Evolutionary conservation across 768 basidiomycete genomes (phyloP), one percentile per base, ranked within the genome.

Genomic region (Amanita phalloides): DNA sequence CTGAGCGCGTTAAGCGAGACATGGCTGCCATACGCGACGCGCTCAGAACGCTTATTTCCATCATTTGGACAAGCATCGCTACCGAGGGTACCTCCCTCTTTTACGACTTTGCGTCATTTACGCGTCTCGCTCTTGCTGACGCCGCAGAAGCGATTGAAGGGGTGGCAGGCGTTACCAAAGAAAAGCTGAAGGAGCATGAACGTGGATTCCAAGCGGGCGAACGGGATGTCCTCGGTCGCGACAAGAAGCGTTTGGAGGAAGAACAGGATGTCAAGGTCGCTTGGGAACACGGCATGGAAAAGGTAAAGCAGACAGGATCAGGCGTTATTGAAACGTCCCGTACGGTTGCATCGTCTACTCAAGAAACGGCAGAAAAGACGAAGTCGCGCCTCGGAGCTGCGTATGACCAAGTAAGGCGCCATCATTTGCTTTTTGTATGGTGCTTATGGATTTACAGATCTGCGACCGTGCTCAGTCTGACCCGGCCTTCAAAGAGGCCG

Each of bases 251-350:
- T 0, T 59, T 75, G 0, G 72, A 82, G 54, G 69, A 75, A 49
- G 61, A 62, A 45, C 55, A 68, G 5, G 81, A 84, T 28, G 53
- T 69, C 3, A 76, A 76, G 59, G 72, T 71, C 6, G 69, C 72
- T 25, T 88, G 82, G 60, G 81, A 85, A 64, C 76, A 77, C 56
- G 73, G 79, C 0, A 82, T 87, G 78, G 86, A 86, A 28, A 74
- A 73, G 0, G 68, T 77, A 8, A 86, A 83, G 61, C 72, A 66
- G 9, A 70, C 68, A 0, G 86, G 86, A 6, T 76, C 74, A 0
- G 68, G 68, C 30, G 74, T 71, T 6, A 86, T 87, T 25, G 81
- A 77, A 3, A 69, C 68, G 0, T 68, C 69, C 3, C 79, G 84
- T 58, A 61, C 64, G 0, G 70, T 71, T 3, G 66, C 69, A 2